phyloP scores from a whole-genome alignment of 1,284 basidiomycete species.

The Cutaneotrichosporon daszewskae region DNA sequence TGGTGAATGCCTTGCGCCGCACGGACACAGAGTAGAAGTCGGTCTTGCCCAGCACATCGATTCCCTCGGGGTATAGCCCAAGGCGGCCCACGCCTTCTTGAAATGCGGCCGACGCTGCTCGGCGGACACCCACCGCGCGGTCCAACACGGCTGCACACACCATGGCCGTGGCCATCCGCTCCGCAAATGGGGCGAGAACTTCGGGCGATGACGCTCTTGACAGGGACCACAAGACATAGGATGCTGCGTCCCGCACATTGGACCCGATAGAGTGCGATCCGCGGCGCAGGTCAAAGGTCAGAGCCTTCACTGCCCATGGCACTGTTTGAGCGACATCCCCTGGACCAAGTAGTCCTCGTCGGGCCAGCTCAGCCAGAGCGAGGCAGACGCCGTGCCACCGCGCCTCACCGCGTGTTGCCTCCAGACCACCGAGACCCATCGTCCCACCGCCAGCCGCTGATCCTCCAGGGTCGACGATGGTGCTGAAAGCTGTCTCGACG shows the following conservation, averaged over 20 bases:
- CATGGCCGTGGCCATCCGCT: constrained; percentile 63
- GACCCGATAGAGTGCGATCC: constrained; percentile 89
- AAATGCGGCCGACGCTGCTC: constrained; percentile 95
- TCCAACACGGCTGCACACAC: constrained; percentile 79
- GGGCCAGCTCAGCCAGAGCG: constrained; percentile 84
- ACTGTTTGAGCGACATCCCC: constrained; percentile 60
- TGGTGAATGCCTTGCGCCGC: constrained; percentile 72
- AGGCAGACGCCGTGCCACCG: constrained; percentile 95
- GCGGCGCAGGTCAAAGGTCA: constrained; percentile 87
- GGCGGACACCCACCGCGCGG: constrained; percentile 88
- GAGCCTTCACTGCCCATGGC: constrained; percentile 73
- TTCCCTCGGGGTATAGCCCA: constrained; percentile 83
- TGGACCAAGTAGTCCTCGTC: constrained; percentile 64
- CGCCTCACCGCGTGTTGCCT: constrained; percentile 72
- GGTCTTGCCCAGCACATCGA: constrained; percentile 81
- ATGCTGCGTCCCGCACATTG: constrained; percentile 87
- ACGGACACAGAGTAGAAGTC: constrained; percentile 94
- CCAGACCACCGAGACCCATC: constrained; percentile 48
- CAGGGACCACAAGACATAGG: constrained; percentile 92
- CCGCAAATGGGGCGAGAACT: constrained; percentile 60
- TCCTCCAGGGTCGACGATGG: constrained; percentile 46
- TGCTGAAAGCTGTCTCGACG: constrained; percentile 29
- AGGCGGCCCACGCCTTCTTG: constrained; percentile 94
- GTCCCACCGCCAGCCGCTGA: constrained; percentile 59
- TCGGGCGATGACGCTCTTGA: constrained; percentile 66